These are phyloP conservation scores for Kurtzmaniella quercitrusa DNA, from an alignment of 1,139 yeast species.

Conservation along the genomic window DNA sequence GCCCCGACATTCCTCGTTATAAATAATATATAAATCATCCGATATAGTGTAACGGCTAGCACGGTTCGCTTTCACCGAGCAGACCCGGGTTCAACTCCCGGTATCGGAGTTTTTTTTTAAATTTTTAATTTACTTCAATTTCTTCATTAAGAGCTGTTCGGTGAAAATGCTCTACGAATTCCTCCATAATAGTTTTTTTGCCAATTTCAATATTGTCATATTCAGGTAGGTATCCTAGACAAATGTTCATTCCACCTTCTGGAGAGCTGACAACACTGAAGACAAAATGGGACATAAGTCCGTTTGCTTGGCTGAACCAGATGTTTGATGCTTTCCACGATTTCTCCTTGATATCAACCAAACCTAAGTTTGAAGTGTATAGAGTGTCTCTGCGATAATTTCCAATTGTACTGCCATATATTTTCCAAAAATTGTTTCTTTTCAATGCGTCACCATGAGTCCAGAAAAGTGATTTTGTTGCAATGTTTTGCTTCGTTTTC, in stretches of 20 bases:
- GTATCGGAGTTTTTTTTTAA: constrained; percentile 53
- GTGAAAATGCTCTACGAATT: constrained; percentile 3
- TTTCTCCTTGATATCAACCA: constrained; percentile 6
- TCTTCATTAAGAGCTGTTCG: not conserved
- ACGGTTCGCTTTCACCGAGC: constrained; percentile 83
- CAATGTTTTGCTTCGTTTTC: not conserved
- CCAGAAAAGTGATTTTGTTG: constrained; percentile 3
- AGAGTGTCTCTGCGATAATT: constrained; percentile 13
- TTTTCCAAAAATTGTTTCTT: constrained; percentile 12
- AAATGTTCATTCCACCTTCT: constrained; percentile 19
- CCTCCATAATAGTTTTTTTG: not conserved
- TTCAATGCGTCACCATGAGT: constrained; percentile 9
- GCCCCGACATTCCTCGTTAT: too few relatives aligned
- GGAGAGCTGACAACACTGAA: constrained; percentile 18
- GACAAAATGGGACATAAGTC: constrained; percentile 17
- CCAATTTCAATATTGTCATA: constrained; percentile 7
- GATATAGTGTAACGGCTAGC: constrained; percentile 40
- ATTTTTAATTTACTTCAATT: not conserved
- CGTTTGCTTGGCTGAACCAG: constrained; percentile 24
- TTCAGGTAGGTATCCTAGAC: constrained; percentile 15
- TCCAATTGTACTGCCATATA: constrained; percentile 9
- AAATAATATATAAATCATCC: not conserved
- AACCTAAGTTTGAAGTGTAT: constrained; percentile 28
- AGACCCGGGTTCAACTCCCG: constrained; percentile 83
- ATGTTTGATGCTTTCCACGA: constrained; percentile 17